Conservation (phyloP, 1,284 basidiomycete genomes). For the Mycocalia duriaeana region DNA sequence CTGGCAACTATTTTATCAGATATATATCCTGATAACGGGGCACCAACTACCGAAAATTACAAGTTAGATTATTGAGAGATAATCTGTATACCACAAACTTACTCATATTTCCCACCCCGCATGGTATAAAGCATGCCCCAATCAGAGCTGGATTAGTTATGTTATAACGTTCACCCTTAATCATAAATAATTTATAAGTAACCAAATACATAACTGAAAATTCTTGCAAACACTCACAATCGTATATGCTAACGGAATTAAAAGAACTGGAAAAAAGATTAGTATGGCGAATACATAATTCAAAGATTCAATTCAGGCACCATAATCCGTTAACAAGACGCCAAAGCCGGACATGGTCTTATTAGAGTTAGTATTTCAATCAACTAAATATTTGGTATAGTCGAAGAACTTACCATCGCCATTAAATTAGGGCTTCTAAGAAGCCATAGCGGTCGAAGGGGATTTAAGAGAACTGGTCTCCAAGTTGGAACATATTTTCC, state of each 20-base stretch:
- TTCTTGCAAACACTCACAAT: constrained; percentile 9
- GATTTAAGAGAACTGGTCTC: constrained; percentile 25
- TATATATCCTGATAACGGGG: constrained; percentile 26
- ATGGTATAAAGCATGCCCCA: constrained; percentile 31
- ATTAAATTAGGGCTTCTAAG: constrained; percentile 28
- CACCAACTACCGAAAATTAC: constrained; percentile 20
- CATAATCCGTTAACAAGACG: constrained; percentile 3
- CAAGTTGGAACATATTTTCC: constrained; percentile 12
- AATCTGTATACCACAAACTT: constrained; percentile 6
- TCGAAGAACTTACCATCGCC: constrained; percentile 24
- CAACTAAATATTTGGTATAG: not conserved
- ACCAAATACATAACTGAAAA: not conserved
- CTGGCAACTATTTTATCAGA: constrained; percentile 24
- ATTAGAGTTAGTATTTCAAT: not conserved
- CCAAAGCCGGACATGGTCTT: constrained; percentile 16
- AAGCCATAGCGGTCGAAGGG: constrained; percentile 23
- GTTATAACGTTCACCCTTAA: constrained; percentile 27
- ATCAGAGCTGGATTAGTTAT: constrained; percentile 29
- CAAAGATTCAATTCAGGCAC: constrained; percentile 3
- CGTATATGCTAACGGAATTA: constrained; percentile 18
- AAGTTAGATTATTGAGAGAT: not conserved
- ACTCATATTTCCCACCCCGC: constrained; percentile 31
- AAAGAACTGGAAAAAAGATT: not conserved
- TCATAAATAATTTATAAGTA: not conserved
- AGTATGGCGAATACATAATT: not conserved